Evolutionary conservation across 257 asterid species (phyloP).

Genomic region (Vinca minor): DNA sequence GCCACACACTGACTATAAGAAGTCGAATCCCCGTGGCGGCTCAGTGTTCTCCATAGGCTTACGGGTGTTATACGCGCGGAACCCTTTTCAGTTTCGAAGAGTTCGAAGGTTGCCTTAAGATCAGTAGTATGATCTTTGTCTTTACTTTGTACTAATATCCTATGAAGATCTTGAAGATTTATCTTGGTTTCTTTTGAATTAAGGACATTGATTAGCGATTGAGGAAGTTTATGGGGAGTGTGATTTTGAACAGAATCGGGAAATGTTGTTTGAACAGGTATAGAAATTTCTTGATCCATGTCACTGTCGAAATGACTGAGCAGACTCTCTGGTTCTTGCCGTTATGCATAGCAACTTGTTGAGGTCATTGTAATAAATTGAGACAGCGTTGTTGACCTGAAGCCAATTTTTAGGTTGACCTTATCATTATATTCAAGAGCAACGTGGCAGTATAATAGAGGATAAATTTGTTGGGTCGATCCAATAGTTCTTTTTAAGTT

Average conservation of each 20-base stretch:
- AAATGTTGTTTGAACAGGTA: too few species aligned
- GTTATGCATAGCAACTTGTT: too few species aligned
- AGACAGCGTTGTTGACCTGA: too few species aligned
- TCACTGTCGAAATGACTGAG: constrained; percentile 23
- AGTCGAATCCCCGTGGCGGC: constrained; percentile 31
- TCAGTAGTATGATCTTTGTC: constrained; percentile 18
- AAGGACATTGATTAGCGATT: constrained; percentile 20
- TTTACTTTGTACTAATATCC: constrained; percentile 21
- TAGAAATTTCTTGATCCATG: constrained; percentile 33
- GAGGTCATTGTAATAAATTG: too few species aligned
- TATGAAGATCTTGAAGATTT: constrained; percentile 27
- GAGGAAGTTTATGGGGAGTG: constrained; percentile 32
- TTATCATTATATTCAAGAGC: too few species aligned
- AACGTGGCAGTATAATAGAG: too few species aligned
- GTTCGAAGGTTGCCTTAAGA: constrained; percentile 36
- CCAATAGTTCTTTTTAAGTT: too few species aligned
- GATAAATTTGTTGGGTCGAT: too few species aligned
- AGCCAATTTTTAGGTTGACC: too few species aligned
- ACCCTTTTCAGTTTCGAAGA: constrained; percentile 38
- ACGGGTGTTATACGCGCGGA: constrained; percentile 42
- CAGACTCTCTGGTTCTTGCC: too few species aligned
- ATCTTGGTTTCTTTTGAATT: constrained; percentile 27
- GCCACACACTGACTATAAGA: constrained; percentile 41
- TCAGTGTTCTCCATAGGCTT: constrained; percentile 49
- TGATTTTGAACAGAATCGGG: constrained; percentile 29